Conservation (phyloP, 2,329 filamentous ascomycete species). For the Chrysoporthe austroafricana region DNA sequence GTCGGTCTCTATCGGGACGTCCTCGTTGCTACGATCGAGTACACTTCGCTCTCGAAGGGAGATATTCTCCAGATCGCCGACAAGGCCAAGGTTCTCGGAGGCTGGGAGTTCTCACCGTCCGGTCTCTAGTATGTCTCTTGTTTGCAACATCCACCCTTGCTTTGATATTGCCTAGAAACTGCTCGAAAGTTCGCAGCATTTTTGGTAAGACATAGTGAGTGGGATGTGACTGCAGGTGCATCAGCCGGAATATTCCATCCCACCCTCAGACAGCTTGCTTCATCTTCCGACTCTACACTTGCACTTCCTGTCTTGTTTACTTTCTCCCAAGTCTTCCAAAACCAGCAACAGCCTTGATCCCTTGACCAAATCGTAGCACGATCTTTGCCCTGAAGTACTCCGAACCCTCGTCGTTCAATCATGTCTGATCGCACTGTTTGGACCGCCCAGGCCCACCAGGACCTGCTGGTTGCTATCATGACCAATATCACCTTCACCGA, state of each 20-base stretch:
- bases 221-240: background rate
- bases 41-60: slow-evolving; percentile 38
- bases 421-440: slow-evolving; percentile 22
- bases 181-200: background rate
- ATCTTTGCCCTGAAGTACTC: slow-evolving; percentile 33
- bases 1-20: slow-evolving; percentile 48
- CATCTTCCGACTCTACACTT: background rate
- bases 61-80: slow-evolving; percentile 34
- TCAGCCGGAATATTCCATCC: background rate
- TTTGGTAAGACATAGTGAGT: background rate
- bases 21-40: slow-evolving; percentile 45
- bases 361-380: slow-evolving; percentile 9
- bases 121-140: slow-evolving; percentile 31
- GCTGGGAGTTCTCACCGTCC: slow-evolving; percentile 34
- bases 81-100: slow-evolving; percentile 28
- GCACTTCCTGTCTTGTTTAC: background rate
- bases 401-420: background rate
- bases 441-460: slow-evolving; percentile 30
- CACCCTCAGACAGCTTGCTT: background rate
- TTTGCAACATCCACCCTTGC: background rate
- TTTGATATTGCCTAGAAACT: background rate
- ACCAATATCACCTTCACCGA: slow-evolving; percentile 30
- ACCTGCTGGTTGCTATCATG: slow-evolving; percentile 44
- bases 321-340: background rate
- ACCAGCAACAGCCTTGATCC: background rate